Conservation (phyloP, 306 rosid genomes). For the Betula pendula region DNA sequence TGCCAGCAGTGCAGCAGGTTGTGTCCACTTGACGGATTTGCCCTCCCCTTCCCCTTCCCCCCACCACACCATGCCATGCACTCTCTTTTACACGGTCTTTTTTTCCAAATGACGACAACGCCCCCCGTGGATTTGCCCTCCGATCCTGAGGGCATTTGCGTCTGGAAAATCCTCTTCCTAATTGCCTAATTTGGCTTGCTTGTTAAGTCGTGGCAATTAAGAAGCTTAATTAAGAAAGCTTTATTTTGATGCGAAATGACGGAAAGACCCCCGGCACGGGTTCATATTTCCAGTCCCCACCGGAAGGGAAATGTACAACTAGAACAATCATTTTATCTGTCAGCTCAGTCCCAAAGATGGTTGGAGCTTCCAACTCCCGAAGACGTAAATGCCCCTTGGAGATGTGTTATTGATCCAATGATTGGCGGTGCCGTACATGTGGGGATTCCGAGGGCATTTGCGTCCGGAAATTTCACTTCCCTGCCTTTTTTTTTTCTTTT, state of each 20-base stretch:
- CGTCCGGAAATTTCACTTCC: conserved; percentile 49
- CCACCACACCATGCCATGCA: neutral
- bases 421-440: conserved; percentile 62
- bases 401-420: conserved; percentile 38
- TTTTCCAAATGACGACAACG: conserved; percentile 12
- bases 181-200: neutral
- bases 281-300: neutral
- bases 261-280: neutral
- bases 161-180: conserved; percentile 26
- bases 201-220: conserved; percentile 11
- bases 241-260: conserved; percentile 16
- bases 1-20: conserved; percentile 99
- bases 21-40: neutral
- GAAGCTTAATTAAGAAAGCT: neutral
- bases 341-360: conserved; percentile 34
- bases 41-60: neutral
- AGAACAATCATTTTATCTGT: neutral
- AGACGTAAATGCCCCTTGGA: conserved; percentile 49
- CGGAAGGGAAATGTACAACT: neutral
- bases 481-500: neutral
- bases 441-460: conserved; percentile 86
- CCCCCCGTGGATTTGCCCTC: conserved; percentile 20
- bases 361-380: neutral
- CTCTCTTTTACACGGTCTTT: neutral
- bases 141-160: conserved; percentile 56